These are phyloP conservation scores for Trichoderma arundinaceum DNA, from an alignment of 2,329 filamentous ascomycete species.

Conservation along the genomic window DNA sequence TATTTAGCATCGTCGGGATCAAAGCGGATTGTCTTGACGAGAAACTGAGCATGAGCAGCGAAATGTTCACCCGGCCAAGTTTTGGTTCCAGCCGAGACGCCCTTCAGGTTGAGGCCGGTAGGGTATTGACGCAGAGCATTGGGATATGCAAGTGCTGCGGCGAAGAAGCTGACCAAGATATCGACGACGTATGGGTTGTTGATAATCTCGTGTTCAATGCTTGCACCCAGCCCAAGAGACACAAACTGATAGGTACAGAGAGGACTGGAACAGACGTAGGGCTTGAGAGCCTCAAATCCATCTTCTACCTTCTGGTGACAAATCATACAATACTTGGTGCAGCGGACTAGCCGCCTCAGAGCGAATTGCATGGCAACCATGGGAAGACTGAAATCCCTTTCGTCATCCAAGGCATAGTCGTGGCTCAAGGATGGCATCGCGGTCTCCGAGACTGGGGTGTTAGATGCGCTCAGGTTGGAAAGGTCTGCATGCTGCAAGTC, in stretches of 20 bases:
- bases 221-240: slow-evolving; percentile 81
- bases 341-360: slow-evolving; percentile 76
- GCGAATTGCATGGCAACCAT: slow-evolving; percentile 74
- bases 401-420: slow-evolving; percentile 43
- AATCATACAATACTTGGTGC: slow-evolving; percentile 85
- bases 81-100: slow-evolving; percentile 33
- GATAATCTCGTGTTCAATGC: slow-evolving; percentile 82
- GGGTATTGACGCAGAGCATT: slow-evolving; percentile 53
- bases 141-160: slow-evolving; percentile 55
- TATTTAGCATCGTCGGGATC: background rate
- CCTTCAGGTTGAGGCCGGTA: slow-evolving; percentile 48
- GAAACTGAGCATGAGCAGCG: slow-evolving; percentile 21
- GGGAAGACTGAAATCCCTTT: slow-evolving; percentile 54
- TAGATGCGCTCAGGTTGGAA: background rate
- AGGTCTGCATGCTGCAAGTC: background rate
- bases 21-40: slow-evolving; percentile 14
- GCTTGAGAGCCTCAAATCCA: slow-evolving; percentile 73
- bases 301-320: slow-evolving; percentile 73
- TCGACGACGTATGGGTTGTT: slow-evolving; percentile 84
- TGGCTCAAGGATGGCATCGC: slow-evolving; percentile 35
- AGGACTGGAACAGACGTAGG: slow-evolving; percentile 75
- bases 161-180: slow-evolving; percentile 82
- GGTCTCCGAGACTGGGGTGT: slow-evolving; percentile 24
- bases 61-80: background rate
- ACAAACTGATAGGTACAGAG: slow-evolving; percentile 91